Base-by-base conservation (phyloP, 2,329 filamentous ascomycete genomes). In the Akanthomyces uredinophilus region DNA sequence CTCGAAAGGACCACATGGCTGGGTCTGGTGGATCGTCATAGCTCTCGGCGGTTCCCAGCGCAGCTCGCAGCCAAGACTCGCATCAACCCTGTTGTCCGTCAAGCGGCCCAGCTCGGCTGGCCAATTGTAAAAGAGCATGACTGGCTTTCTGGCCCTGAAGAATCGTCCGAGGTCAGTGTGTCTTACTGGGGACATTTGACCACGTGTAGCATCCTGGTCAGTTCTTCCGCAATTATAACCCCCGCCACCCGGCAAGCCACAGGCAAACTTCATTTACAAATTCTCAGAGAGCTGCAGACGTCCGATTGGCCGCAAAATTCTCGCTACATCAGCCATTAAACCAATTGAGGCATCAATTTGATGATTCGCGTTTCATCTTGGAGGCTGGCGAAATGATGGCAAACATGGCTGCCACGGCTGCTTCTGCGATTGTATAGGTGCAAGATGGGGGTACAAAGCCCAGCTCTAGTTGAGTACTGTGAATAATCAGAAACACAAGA, bases 161-260 rank as follows among this genome's bases (percentile, higher is more conserved):
- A 57, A 57, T 57, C 41, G 43, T 57, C 43, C 14, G 41, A 37
- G 51, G 41, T 37, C 27, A 56, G n/a, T 56, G 49, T 52, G 18
- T 52, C 29, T 41, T 47, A 14, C 20, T 41, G 43, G 29, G 29
- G 54, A 57, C 54, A 27, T 46, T 22, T 41, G 54, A 7, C 54
- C 54, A 57, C 54, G 54, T 57, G 54, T 37, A 18, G 29, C 54
- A 57, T 47, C 54, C 54, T 18, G 29, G 54, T 47, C 41, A 13
- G 11, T 35, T 35, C n/a, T 56, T 46, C 52, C 27, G 27, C 37
- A n/a, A 22, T 10, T 35, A 27, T 43, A 47, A 29, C 27, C 54
- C 29, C 41, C 37, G 41, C 29, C 29, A 16, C 29, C 46, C 43
- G 41, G 41, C 54, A 57, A 44, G 41, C 43, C 54, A 47, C 54